phyloP scores from a whole-genome alignment of 768 basidiomycete genomes.

The Pleurotus djamor region DNA sequence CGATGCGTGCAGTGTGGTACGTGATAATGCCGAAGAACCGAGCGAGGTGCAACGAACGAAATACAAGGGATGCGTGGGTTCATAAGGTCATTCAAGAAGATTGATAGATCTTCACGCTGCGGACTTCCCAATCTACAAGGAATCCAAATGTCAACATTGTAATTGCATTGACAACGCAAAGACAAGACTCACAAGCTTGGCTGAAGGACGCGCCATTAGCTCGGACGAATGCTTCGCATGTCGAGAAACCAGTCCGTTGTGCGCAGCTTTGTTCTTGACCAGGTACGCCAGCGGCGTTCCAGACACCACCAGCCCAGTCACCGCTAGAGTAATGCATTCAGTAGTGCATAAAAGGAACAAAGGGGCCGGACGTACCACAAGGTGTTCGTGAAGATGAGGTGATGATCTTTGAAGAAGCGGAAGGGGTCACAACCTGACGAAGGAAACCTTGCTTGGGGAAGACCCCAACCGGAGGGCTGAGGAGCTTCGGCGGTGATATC shows the following conservation, averaged over 20 bases:
- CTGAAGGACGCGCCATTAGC: conserved; percentile 67
- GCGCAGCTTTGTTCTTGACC: conserved; percentile 90
- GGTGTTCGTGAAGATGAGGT: conserved; percentile 83
- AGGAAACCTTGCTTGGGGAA: conserved; percentile 78
- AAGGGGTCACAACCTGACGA: conserved; percentile 72
- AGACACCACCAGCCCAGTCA: conserved; percentile 87
- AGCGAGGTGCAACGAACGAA: background rate
- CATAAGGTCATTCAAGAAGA: conserved; percentile 10
- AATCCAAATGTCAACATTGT: conserved; percentile 3
- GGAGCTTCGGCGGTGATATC: conserved; percentile 80
- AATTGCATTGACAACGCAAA: background rate
- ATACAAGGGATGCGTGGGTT: background rate
- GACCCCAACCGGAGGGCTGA: conserved; percentile 73
- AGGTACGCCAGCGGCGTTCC: conserved; percentile 69
- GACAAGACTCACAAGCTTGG: conserved; percentile 69
- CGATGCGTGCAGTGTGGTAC: background rate
- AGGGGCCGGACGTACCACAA: conserved; percentile 54
- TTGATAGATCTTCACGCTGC: conserved; percentile 73
- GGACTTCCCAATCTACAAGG: conserved; percentile 76
- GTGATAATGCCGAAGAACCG: background rate
- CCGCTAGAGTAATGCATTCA: conserved; percentile 45
- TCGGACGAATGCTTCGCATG: conserved; percentile 77
- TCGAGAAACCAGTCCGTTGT: conserved; percentile 74
- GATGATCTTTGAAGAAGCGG: conserved; percentile 76
- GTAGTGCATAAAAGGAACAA: background rate